Evolutionary conservation across 1,284 basidiomycete species (phyloP).

Genomic region (Apiotrichum laibachii): DNA sequence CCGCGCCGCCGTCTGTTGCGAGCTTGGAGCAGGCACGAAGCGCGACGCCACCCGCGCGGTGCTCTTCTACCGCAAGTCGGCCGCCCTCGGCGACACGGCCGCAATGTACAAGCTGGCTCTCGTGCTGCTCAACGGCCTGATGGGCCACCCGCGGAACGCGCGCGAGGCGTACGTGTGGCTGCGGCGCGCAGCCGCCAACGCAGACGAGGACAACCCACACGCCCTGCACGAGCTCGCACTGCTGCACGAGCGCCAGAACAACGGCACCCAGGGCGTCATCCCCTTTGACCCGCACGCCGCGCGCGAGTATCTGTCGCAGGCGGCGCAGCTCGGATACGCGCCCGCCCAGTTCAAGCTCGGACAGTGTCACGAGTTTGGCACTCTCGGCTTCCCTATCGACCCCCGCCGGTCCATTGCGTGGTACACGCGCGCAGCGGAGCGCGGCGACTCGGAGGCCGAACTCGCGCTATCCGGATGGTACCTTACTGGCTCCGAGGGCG

Average conservation of each 20-base stretch:
- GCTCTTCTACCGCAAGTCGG: constrained; percentile 95
- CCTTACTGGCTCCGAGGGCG: constrained; percentile 88
- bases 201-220: constrained; percentile 97
- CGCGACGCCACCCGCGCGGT: constrained; percentile 83
- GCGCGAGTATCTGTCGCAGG: constrained; percentile 82
- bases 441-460: constrained; percentile 91
- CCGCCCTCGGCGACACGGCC: constrained; percentile 90
- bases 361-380: constrained; percentile 90
- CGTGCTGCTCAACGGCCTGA: constrained; percentile 81
- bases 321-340: constrained; percentile 89
- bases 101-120: constrained; percentile 99
- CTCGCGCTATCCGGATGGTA: constrained; percentile 97
- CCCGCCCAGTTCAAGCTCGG: constrained; percentile 94
- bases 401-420: constrained; percentile 91
- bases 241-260: constrained; percentile 69
- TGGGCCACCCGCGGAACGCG: constrained; percentile 80
- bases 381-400: constrained; percentile 84
- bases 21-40: constrained; percentile 97
- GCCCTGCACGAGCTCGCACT: constrained; percentile 94
- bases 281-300: constrained; percentile 62
- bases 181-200: constrained; percentile 89
- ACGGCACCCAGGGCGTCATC: constrained; percentile 33
- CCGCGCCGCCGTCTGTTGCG: constrained; percentile 97
- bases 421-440: constrained; percentile 97
- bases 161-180: constrained; percentile 95